Base-by-base conservation (phyloP, 2,329 filamentous ascomycete genomes). In the Beauveria pseudobassiana region DNA sequence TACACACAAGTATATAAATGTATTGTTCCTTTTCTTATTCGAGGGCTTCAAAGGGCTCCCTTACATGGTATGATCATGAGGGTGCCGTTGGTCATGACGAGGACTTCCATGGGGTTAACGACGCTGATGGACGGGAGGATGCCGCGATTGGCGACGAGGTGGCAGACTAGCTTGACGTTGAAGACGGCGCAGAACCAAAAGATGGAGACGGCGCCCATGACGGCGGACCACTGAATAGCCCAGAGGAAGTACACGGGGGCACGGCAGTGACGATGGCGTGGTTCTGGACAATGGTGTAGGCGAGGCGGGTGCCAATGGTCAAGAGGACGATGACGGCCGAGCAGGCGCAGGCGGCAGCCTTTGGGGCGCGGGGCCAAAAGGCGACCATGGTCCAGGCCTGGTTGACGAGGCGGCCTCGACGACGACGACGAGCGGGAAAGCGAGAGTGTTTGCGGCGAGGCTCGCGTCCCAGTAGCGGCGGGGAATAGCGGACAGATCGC, bases 101-200 rank as follows among this genome's bases (percentile, higher is more conserved):
- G 73, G 8, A 82, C 76, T 65, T 85, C 82, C 74, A 85, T 80
- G 5, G 80, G 76, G 0, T 72, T 79, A 45, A 85, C 67, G 0
- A 75, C 71, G 54, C 72, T 72, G 3, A 75, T 70, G 1, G 71
- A 72, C 1, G 77, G 76, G 1, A 84, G 72, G 7, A 85, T 69
- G 52, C 76, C 78, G 28, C 80, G 73, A 64, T 80, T 80, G 9
- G 71, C 68, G 49, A 76, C 69, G 63, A 85, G 74, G 67, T 85
- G 82, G 22, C 72, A 66, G 55, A 79, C 69, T 10, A 85, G 73
- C 61, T 82, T 79, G 61, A 76, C 65, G 67, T 82, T 82, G 73
- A 85, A 85, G 42, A 85, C 66, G 45, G 79, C 77, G 66, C 80
- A 83, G 72, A 82, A 85, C 77, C 80, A 85, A 63, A 74, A 76